phyloP scores from a whole-genome alignment of 2,329 filamentous ascomycete genomes.

The Penicillium sp. region DNA sequence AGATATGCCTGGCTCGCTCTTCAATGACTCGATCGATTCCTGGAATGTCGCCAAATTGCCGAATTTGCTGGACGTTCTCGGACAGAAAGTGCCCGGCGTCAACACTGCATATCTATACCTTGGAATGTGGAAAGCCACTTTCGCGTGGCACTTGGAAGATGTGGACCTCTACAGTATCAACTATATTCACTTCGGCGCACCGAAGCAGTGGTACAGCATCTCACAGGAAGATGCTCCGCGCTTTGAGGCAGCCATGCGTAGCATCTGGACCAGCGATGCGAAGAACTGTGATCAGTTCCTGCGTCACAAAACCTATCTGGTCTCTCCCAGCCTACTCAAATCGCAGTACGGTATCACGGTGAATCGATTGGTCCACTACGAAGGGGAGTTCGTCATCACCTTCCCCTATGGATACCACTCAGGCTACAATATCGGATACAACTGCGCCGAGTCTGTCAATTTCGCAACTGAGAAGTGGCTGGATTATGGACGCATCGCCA shows the following conservation, averaged over 20 bases:
- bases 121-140: constrained; percentile 99
- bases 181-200: constrained; percentile 96
- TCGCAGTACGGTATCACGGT: constrained; percentile 91
- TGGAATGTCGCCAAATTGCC: constrained; percentile 97
- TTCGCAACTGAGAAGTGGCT: constrained; percentile 95
- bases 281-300: constrained; percentile 96
- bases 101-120: constrained; percentile 97
- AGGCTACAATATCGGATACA: constrained; percentile 95
- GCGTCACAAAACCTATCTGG: constrained; percentile 93
- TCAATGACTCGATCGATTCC: constrained; percentile 71
- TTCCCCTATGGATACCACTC: constrained; percentile 99
- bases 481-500: constrained; percentile 88
- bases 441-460: constrained; percentile 97
- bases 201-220: constrained; percentile 99
- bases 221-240: constrained; percentile 88
- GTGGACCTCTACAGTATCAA: constrained; percentile 99
- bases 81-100: constrained; percentile 92
- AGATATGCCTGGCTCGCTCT: constrained; percentile 91
- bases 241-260: constrained; percentile 83
- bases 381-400: constrained; percentile 96
- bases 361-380: constrained; percentile 90
- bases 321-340: constrained; percentile 81
- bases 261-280: constrained; percentile 85
- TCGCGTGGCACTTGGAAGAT: constrained; percentile 97
- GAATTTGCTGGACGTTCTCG: constrained; percentile 87